Evolutionary conservation across 2,329 filamentous ascomycete species (phyloP), one percentile per base, ranked within the genome.

Genomic region (Neofusicoccum laricinum): DNA sequence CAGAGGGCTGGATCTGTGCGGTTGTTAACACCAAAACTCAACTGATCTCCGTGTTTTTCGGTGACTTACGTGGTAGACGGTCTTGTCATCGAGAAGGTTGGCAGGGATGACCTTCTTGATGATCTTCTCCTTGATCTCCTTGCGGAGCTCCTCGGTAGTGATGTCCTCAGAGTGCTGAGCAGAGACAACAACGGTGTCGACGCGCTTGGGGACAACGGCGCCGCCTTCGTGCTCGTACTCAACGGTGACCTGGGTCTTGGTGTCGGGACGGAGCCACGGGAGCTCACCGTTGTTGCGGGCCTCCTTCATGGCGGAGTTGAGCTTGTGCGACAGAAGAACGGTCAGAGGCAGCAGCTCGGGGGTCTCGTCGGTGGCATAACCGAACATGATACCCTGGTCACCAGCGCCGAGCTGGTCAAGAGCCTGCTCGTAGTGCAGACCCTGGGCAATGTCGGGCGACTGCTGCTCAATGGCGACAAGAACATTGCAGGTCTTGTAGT

Each of bases 381-480:
- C 95, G 82, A 99, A 99, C 95, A 99, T 99, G 86, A 99, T 97
- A 86, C 95, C 95, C 86, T 99, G 95, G 83, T 99, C 95, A 90
- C 95, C 95, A 68, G 95, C 95, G 82, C 95, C 95, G 70, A 99
- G 90, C 84, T 96, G 90, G 88, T 99, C 95, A 57, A 99, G 90
- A 71, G 92, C 93, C 85, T 97, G 87, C 71, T 99, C 95, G 81
- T 96, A 96, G 86, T 98, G 92, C 65, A 99, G 92, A 86, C 95
- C 95, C 85, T 98, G 95, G 73, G 95, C 95, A 77, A 99, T 99
- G 82, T 99, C 95, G 76, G 94, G 91, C 67, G 94, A 98, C 84
- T 99, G 95, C 85, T 99, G 88, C 89, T 99, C 95, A 81, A 99
- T 97, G 82, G 94, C 95, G 75, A 98, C 93, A 73, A 98, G 89